These are phyloP conservation scores for Penicillium turbatum DNA, from an alignment of 495 filamentous ascomycete species.

Conservation along the genomic window DNA sequence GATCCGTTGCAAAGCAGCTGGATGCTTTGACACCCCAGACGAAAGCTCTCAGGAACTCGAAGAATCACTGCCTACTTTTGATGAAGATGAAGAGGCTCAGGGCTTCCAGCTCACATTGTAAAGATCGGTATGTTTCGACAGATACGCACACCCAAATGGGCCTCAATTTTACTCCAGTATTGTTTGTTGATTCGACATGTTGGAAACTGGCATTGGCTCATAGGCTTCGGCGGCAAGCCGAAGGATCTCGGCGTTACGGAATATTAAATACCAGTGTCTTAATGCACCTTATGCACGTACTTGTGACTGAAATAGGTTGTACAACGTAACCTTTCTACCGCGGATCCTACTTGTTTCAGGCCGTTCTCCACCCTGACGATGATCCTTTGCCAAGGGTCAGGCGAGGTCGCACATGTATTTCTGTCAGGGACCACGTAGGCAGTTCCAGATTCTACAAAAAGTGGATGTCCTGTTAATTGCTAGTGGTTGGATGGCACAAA, in stretches of 20 bases:
- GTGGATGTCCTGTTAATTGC: not conserved
- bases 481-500: not conserved
- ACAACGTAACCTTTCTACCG: slow-evolving; percentile 8
- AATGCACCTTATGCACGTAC: not conserved
- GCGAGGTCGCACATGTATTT: slow-evolving; percentile 16
- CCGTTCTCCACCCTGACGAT: slow-evolving; percentile 20
- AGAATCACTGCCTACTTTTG: slow-evolving; percentile 29
- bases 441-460: not conserved
- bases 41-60: slow-evolving; percentile 22
- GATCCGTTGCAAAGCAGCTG: slow-evolving; percentile 35
- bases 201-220: not conserved
- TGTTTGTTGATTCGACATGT: slow-evolving; percentile 4
- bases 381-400: slow-evolving; percentile 18
- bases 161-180: slow-evolving; percentile 10
- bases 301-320: not conserved
- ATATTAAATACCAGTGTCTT: slow-evolving; percentile 11
- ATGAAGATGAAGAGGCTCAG: slow-evolving; percentile 40
- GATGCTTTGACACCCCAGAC: slow-evolving; percentile 35
- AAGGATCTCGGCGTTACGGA: slow-evolving; percentile 20
- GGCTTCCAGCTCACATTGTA: slow-evolving; percentile 45
- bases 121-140: not conserved
- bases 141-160: not conserved
- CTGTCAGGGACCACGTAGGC: slow-evolving; percentile 8
- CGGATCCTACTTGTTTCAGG: slow-evolving; percentile 27
- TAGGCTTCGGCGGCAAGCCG: slow-evolving; percentile 2